Percentiles rank a stretch among this genome's conserved stretches.
phyloP scores from a whole-genome alignment of 768 basidiomycete genomes.

The Hypsizygus marmoreus region DNA sequence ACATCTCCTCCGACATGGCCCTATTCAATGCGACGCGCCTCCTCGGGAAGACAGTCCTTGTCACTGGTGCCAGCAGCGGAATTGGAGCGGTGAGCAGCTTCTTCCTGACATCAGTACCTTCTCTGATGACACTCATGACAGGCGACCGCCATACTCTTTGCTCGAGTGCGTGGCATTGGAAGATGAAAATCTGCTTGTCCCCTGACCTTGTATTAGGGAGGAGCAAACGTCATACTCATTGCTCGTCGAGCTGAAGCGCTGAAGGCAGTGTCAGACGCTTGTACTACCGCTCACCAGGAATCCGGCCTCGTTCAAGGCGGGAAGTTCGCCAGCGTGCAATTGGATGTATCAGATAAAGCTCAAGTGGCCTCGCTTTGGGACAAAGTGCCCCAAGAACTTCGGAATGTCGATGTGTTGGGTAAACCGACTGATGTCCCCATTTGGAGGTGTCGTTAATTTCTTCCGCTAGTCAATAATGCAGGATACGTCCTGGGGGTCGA shows the following conservation, averaged over 20 bases:
- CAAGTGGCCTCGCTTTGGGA: conserved; percentile 72
- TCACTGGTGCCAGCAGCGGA: conserved; percentile 89
- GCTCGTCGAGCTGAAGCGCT: conserved; percentile 79
- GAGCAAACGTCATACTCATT: conserved; percentile 84
- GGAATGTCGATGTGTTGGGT: conserved; percentile 85
- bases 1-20: conserved; percentile 49
- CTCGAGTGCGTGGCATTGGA: conserved; percentile 56
- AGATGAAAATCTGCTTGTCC: neutral
- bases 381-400: conserved; percentile 69
- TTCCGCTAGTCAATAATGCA: conserved; percentile 58
- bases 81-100: conserved; percentile 74
- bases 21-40: conserved; percentile 81
- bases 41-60: conserved; percentile 82
- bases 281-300: conserved; percentile 68
- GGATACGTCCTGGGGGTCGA: conserved; percentile 91
- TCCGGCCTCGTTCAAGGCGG: conserved; percentile 78
- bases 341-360: conserved; percentile 79
- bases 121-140: conserved; percentile 27
- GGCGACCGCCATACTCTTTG: conserved; percentile 89
- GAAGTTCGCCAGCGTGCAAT: conserved; percentile 65
- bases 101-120: neutral
- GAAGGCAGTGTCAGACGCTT: conserved; percentile 67
- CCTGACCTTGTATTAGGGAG: conserved; percentile 52
- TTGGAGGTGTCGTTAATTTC: neutral
- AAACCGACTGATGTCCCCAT: conserved; percentile 18